Evolutionary conservation across 2,329 filamentous ascomycete genomes (phyloP).

Genomic region (Sporothrix brunneoviolacea): DNA sequence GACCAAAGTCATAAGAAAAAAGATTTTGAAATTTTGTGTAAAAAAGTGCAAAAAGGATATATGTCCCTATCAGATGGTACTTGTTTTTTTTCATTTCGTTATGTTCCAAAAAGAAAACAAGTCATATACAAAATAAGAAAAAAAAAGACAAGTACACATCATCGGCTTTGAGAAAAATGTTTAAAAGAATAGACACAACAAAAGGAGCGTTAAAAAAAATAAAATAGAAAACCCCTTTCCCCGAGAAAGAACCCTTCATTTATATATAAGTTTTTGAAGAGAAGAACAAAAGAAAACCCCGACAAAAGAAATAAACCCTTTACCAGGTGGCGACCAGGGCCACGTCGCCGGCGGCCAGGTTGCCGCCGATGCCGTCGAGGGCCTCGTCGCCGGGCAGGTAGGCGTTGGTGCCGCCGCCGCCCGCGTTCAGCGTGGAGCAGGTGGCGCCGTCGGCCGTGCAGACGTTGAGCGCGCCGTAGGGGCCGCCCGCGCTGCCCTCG

Average conservation of each 20-base stretch:
- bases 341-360: constrained; percentile 23
- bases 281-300: not conserved
- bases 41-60: constrained; percentile 9
- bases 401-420: constrained; percentile 27
- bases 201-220: constrained; percentile 2
- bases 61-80: constrained; percentile 15
- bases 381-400: constrained; percentile 29
- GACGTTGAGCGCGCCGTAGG: constrained; percentile 29
- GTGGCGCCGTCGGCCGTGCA: constrained; percentile 30
- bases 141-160: constrained; percentile 6
- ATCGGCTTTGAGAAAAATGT: constrained; percentile 8
- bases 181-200: not conserved
- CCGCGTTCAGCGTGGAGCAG: constrained; percentile 28
- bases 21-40: not conserved
- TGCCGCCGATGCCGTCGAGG: constrained; percentile 30
- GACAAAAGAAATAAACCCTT: not conserved
- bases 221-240: not conserved
- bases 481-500: constrained; percentile 30
- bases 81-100: not conserved
- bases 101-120: not conserved
- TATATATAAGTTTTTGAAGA: constrained; percentile 2
- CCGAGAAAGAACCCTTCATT: not conserved
- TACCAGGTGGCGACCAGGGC: constrained; percentile 18
- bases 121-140: not conserved
- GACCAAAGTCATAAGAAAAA: not conserved